Percentiles rank a stretch among this genome's conserved stretches.
Conservation (phyloP, 257 asterid genomes). For the Mentha longifolia region DNA sequence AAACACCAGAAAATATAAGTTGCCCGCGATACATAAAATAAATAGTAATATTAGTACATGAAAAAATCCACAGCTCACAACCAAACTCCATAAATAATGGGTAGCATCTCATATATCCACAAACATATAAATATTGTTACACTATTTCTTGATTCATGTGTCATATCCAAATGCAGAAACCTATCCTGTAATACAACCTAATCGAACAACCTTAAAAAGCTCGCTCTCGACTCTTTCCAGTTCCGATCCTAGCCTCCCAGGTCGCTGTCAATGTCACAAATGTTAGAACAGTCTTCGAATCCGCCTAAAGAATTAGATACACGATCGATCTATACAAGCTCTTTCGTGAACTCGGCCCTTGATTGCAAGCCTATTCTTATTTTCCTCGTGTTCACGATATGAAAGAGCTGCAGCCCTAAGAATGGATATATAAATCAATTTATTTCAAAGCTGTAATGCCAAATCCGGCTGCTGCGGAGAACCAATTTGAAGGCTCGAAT, state of each 20-base stretch:
- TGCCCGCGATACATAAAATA: no score
- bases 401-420: constrained; percentile 37
- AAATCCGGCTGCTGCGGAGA: constrained; percentile 88
- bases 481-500: constrained; percentile 74
- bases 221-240: no score
- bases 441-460: constrained; percentile 81
- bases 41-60: not conserved
- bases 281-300: constrained; percentile 40
- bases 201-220: constrained; percentile 20
- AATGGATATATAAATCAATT: constrained; percentile 28
- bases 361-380: constrained; percentile 25
- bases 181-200: constrained; percentile 29
- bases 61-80: constrained; percentile 1
- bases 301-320: constrained; percentile 53
- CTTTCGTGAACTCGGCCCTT: constrained; percentile 42
- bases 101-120: not conserved
- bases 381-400: constrained; percentile 23
- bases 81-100: constrained; percentile 1
- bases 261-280: constrained; percentile 30
- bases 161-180: constrained; percentile 25
- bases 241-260: not conserved
- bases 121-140: constrained; percentile 8
- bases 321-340: constrained; percentile 59
- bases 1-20: no score
- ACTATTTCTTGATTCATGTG: constrained; percentile 12